Evolutionary conservation across 2,329 filamentous ascomycete genomes (phyloP).

Genomic region (Sodiomyces alkalinus): DNA sequence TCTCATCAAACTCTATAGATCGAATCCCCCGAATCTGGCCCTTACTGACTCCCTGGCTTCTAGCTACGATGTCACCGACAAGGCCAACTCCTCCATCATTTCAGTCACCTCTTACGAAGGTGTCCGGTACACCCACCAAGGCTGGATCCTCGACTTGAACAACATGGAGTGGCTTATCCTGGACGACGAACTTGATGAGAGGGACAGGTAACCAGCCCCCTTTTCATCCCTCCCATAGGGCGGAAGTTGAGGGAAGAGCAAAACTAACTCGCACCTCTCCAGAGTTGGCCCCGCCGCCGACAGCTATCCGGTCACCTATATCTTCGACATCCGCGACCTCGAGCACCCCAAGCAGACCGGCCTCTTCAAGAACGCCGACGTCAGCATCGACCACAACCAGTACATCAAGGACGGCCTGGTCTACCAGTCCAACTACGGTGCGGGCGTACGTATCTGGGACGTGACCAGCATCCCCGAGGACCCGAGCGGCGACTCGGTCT

Average conservation of each 20-base stretch:
- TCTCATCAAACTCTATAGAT: too few species aligned
- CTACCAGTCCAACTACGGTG: conserved; percentile 29
- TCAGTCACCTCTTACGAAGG: conserved; percentile 37
- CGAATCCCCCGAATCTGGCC: too few species aligned
- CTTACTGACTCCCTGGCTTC: too few species aligned
- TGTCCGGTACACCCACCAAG: conserved; percentile 38
- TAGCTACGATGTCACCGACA: conserved; percentile 31
- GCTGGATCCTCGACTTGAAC: conserved; percentile 29
- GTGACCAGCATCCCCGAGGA: conserved; percentile 15
- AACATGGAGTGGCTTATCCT: conserved; percentile 24
- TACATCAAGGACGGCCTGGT: conserved; percentile 23
- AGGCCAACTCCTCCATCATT: conserved; percentile 27
- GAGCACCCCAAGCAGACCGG: conserved; percentile 24
- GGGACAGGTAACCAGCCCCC: too few species aligned
- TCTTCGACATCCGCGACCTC: conserved; percentile 28
- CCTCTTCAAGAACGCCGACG: conserved; percentile 17
- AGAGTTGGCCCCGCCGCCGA: conserved; percentile 17
- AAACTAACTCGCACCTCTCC: too few species aligned
- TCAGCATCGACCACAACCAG: conserved; percentile 27
- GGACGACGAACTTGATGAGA: conserved; percentile 8
- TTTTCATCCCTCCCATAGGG: too few species aligned
- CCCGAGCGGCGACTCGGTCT: conserved; percentile 21
- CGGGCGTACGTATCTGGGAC: conserved; percentile 22
- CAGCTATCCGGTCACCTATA: conserved; percentile 28
- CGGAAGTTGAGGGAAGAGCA: too few species aligned